Conservation (phyloP, 768 basidiomycete genomes). For the Erythrobasidium yunnanense region DNA sequence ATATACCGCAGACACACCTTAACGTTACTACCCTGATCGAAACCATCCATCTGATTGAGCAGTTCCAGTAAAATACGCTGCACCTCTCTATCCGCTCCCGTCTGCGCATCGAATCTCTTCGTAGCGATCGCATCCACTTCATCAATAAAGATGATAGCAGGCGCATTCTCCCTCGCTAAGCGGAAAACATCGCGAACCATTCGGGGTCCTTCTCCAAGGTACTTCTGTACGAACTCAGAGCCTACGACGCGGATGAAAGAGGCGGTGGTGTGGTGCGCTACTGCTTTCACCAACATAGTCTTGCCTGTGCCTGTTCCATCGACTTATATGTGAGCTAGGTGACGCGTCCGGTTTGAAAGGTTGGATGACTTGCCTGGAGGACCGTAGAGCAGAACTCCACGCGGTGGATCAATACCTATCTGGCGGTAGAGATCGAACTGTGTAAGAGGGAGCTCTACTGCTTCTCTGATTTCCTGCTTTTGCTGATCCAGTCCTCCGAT, state of each 20-base stretch:
- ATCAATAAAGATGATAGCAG: conserved; percentile 98
- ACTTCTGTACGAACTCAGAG: conserved; percentile 98
- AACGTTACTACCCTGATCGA: conserved; percentile 96
- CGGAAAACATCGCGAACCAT: conserved; percentile 99
- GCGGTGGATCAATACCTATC: conserved; percentile 97
- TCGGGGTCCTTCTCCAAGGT: conserved; percentile 95
- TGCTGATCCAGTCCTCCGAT: conserved; percentile 95
- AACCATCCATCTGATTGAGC: conserved; percentile 98
- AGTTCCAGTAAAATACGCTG: conserved; percentile 95
- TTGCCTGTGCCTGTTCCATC: conserved; percentile 97
- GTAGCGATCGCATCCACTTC: conserved; percentile 90
- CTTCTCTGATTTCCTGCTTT: conserved; percentile 98
- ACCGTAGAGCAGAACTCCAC: conserved; percentile 91
- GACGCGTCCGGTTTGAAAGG: too few species aligned
- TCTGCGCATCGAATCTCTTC: conserved; percentile 91
- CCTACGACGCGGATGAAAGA: conserved; percentile 97
- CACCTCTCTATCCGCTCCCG: conserved; percentile 95
- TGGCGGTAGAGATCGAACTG: conserved; percentile 98
- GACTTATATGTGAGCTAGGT: too few species aligned
- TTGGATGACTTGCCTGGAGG: conserved; percentile 68
- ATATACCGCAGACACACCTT: conserved; percentile 52
- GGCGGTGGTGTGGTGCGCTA: conserved; percentile 92
- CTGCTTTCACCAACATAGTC: conserved; percentile 99
- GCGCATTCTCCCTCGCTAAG: conserved; percentile 89
- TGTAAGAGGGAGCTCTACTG: conserved; percentile 86